phyloP scores from a whole-genome alignment of 2,329 filamentous ascomycete genomes.

The Thielaviopsis punctulata region DNA sequence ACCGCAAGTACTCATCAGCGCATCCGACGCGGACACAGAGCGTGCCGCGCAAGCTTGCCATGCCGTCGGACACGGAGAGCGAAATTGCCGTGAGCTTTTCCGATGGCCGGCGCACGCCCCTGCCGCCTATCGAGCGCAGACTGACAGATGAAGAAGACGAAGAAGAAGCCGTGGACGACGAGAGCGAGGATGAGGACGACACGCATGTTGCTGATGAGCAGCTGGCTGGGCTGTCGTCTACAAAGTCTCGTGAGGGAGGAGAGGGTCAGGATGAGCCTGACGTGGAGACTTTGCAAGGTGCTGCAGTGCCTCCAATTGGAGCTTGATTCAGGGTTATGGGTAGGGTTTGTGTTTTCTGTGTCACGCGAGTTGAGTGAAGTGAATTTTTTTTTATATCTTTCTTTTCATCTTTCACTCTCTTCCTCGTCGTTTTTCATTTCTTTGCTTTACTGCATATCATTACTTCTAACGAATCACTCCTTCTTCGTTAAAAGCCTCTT shows the following conservation, averaged over 20 bases:
- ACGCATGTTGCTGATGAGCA: not conserved
- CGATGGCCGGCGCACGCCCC: conserved; percentile 37
- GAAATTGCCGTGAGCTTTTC: conserved; percentile 43
- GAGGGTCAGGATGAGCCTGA: not conserved
- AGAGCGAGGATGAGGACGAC: not conserved
- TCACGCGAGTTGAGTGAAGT: too few species aligned
- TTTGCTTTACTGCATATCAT: not conserved
- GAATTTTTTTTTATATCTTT: not conserved
- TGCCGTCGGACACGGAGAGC: conserved; percentile 41
- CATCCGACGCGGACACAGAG: conserved; percentile 27
- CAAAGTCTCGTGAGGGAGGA: not conserved
- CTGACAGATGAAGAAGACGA: conserved; percentile 16
- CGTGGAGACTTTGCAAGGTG: not conserved
- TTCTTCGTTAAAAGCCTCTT: conserved; percentile 8
- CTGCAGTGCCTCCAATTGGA: not conserved
- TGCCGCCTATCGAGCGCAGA: conserved; percentile 33
- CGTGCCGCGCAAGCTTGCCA: conserved; percentile 21
- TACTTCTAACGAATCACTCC: conserved; percentile 7
- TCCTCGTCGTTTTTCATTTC: not conserved
- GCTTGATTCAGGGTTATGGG: too few species aligned
- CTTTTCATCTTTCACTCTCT: not conserved
- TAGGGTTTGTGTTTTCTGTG: not conserved
- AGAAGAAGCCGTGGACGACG: conserved; percentile 13
- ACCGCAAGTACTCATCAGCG: conserved; percentile 40
- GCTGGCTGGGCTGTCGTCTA: not conserved